Evolutionary conservation across 139 green algal species (phyloP), one percentile per base, ranked within the genome.

Genomic region (Micractinium conductrix): DNA sequence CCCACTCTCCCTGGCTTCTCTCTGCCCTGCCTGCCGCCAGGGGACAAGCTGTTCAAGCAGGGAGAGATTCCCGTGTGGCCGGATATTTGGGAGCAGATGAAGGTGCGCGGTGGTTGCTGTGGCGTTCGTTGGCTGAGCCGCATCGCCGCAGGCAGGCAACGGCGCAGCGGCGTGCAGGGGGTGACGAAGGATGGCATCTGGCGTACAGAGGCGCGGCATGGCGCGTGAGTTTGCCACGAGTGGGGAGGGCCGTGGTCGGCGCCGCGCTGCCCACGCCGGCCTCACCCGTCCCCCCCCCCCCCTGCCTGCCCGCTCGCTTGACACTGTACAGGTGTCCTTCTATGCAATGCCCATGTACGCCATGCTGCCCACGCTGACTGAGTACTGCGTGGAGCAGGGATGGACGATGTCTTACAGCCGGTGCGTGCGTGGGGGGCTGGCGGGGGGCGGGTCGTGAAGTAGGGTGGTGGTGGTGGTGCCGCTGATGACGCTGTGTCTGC

Each of bases 271-370:
- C 21, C 17, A 68, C 60, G 10, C 35, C 60, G 60, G 60, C 35
- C 26, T 42, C 24, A 21, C 21, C 35, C 12, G 44, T 5, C 44
- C 44, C 19, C 48, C 73, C 43, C 12, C 3, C 28, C 37, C 24
- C 35, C 2, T 7, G 35, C 83, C 48, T 37, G 28, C 42, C 55
- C n/a, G n/a, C n/a, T n/a, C n/a, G n/a, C n/a, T n/a, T n/a, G n/a
- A n/a, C n/a, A n/a, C n/a, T n/a, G n/a, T 72, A 30, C 92, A 97
- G 93, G 95, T 98, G 42, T 94, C 95, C 0, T 90, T 91, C 62
- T 10, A 80, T 3, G 89, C 92, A 8, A 97, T 99, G 87, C 96
- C 96, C 4, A 79, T 98, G 22, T 99, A 99, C 86, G 89, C 93
- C 7, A 62, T 93, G 78, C 89, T 99, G 76, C 96, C 96, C 21